Percentiles rank a stretch among this genome's conserved stretches.
Evolutionary conservation across 192 early-diverging fungal species (phyloP).

Genomic region (Kickxella alabastrina): DNA sequence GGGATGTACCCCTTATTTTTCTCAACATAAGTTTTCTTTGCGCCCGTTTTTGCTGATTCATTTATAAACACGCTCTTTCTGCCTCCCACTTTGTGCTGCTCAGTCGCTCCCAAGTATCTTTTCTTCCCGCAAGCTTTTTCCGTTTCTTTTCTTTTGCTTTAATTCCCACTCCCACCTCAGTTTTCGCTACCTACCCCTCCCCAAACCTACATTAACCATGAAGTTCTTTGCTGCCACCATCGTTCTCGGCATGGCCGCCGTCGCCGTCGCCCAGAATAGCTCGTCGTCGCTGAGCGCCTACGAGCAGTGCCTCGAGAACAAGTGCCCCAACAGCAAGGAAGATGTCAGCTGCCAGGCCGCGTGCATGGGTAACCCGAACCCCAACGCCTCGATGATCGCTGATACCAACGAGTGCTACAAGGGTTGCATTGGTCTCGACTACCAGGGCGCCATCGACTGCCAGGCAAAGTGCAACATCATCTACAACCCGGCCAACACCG

Average conservation of each 20-base stretch:
- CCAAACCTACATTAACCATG: no score
- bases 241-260: constrained; percentile 22
- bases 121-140: no score
- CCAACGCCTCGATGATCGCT: constrained; percentile 45
- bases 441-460: constrained; percentile 36
- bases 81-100: no score
- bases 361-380: constrained; percentile 38
- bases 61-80: no score
- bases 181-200: no score
- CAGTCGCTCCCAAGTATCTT: no score
- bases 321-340: constrained; percentile 22
- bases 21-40: no score
- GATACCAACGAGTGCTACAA: constrained; percentile 36
- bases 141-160: no score
- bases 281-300: constrained; percentile 21
- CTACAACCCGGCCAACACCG: constrained; percentile 36
- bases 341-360: constrained; percentile 47
- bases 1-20: no score
- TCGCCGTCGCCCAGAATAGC: constrained; percentile 27
- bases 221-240: constrained; percentile 38
- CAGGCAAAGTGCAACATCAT: constrained; percentile 27
- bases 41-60: no score
- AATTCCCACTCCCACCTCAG: no score
- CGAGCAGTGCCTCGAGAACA: constrained; percentile 38
- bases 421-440: constrained; percentile 22